These are phyloP conservation scores for Rhynchosporium secalis DNA, from an alignment of 2,329 filamentous ascomycete species.

Conservation along the genomic window DNA sequence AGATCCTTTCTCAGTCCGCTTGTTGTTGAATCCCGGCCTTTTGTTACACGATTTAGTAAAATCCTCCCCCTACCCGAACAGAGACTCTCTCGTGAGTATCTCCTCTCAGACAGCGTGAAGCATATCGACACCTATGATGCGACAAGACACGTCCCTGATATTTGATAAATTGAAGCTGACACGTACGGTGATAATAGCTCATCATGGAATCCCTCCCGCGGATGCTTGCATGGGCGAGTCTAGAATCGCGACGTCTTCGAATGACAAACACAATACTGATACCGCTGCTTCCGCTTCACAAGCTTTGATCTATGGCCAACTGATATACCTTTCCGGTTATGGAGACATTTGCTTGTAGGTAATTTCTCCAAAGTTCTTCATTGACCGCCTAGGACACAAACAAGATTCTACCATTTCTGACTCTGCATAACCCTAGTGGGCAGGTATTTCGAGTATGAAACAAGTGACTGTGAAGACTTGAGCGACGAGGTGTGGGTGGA, in stretches of 20 bases:
- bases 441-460: not conserved
- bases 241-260: not conserved
- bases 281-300: not conserved
- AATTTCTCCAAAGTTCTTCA: not conserved
- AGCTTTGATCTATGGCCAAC: not conserved
- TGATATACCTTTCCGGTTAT: not conserved
- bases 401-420: not conserved
- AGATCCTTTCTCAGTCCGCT: constrained; percentile 40
- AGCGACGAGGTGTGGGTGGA: not conserved
- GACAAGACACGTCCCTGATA: too few relatives aligned
- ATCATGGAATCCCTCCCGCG: not conserved
- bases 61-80: not conserved
- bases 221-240: not conserved
- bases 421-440: not conserved
- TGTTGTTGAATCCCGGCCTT: too few relatives aligned
- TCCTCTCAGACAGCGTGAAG: not conserved
- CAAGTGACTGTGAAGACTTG: not conserved
- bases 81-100: not conserved
- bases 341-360: not conserved
- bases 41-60: not conserved
- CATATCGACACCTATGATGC: not conserved
- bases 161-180: too few relatives aligned
- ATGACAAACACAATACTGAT: not conserved
- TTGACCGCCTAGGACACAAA: not conserved
- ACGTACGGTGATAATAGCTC: too few relatives aligned